Percentiles rank a stretch among this genome's conserved stretches.
These are phyloP conservation scores for Iberis pinnata DNA, from an alignment of 345 rosid species.

Conservation along the genomic window DNA sequence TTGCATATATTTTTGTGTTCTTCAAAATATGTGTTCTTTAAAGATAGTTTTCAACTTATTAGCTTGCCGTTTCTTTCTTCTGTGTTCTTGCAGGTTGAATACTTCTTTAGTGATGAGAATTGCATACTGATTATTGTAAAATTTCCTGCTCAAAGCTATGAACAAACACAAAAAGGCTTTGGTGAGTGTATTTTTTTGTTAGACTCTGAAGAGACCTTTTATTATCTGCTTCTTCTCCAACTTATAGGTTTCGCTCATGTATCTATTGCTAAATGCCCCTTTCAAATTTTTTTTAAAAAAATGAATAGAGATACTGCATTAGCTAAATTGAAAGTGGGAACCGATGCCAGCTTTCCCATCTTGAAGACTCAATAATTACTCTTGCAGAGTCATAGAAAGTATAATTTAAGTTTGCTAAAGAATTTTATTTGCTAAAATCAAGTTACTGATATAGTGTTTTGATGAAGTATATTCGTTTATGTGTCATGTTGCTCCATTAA, in stretches of 20 bases:
- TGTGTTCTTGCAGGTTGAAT: constrained; percentile 61
- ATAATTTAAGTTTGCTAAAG: not conserved
- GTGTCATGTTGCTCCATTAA: no score
- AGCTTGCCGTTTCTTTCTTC: not conserved
- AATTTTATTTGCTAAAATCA: no score
- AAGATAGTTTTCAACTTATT: not conserved
- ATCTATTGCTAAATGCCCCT: not conserved
- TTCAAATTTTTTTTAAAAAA: no score
- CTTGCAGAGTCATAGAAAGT: not conserved
- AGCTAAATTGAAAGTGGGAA: no score
- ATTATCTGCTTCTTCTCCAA: not conserved
- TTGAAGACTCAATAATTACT: constrained; percentile 9
- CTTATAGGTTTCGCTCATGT: not conserved
- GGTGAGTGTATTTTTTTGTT: constrained; percentile 63
- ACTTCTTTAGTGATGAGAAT: constrained; percentile 88
- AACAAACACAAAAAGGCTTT: constrained; percentile 72
- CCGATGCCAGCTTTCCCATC: constrained; percentile 32
- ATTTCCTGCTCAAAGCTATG: constrained; percentile 49
- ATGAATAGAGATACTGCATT: constrained; percentile 35
- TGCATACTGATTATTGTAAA: constrained; percentile 79
- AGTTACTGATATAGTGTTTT: no score
- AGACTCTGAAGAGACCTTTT: not conserved
- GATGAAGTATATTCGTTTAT: no score
- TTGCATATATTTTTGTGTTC: no score
- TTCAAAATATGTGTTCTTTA: no score